A percentile compares a stretch with the other conserved stretches of the same genome.
These are phyloP conservation scores for Dictyostelium purpureum DNA, from an alignment of 78 protist species.

Conservation along the genomic window DNA sequence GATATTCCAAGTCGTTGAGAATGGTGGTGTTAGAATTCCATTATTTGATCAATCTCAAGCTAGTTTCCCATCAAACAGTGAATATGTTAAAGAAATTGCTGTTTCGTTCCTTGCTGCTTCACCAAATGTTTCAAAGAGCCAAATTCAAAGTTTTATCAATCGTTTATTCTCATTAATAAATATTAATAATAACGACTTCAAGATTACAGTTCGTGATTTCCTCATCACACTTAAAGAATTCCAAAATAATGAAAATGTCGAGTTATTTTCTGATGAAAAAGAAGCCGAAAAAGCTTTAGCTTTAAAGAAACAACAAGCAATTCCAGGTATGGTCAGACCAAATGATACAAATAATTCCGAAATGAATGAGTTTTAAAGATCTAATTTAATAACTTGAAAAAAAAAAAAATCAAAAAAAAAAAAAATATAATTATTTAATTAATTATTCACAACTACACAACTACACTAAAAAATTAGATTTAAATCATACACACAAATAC, in stretches of 20 bases:
- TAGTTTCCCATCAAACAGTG: constrained; percentile 13
- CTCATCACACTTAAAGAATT: constrained; percentile 79
- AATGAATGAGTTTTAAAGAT: too few relatives aligned
- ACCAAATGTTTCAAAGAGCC: constrained; percentile 69
- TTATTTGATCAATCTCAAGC: constrained; percentile 18
- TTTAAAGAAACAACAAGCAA: constrained; percentile 14
- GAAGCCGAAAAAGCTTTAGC: constrained; percentile 47
- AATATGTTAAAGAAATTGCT: constrained; percentile 28
- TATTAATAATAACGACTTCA: constrained; percentile 37
- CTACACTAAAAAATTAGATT: too few relatives aligned
- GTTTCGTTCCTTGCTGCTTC: constrained; percentile 38
- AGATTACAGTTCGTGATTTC: constrained; percentile 80
- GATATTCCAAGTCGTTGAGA: constrained; percentile 76
- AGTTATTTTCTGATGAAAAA: constrained; percentile 66
- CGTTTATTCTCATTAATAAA: constrained; percentile 7
- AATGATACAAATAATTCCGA: too few relatives aligned
- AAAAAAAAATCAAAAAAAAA: too few relatives aligned
- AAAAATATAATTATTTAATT: too few relatives aligned
- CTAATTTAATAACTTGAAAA: too few relatives aligned
- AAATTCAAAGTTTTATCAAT: constrained; percentile 21
- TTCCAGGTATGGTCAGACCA: constrained; percentile 83
- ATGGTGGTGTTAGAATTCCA: constrained; percentile 69
- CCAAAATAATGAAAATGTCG: constrained; percentile 62
- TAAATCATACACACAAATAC: too few relatives aligned
- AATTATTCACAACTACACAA: too few relatives aligned